Conservation (phyloP, 371 early-diverging fungal species). For the Mucor racemosus region DNA sequence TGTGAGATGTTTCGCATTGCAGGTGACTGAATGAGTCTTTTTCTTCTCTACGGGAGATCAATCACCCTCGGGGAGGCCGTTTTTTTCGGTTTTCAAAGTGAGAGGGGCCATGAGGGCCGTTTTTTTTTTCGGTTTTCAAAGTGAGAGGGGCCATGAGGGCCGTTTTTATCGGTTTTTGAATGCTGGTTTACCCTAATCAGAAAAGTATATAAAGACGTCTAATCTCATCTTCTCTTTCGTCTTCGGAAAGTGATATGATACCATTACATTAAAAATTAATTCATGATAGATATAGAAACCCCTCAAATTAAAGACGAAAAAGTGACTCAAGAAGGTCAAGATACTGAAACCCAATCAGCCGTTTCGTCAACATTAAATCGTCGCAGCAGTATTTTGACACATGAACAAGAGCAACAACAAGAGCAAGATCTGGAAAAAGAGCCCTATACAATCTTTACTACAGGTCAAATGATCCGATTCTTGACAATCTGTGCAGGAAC, state of each 20-base stretch:
- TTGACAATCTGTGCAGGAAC: slow-evolving; percentile 15
- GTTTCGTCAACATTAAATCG: neutral
- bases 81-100: neutral
- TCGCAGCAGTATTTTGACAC: neutral
- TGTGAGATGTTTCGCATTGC: neutral
- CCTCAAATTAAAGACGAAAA: neutral
- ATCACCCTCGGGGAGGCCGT: slow-evolving; percentile 2
- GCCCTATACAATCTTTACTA: slow-evolving; percentile 21
- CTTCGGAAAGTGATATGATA: neutral
- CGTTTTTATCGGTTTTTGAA: neutral
- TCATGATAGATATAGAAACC: neutral
- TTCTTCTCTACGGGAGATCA: neutral
- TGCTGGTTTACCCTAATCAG: neutral
- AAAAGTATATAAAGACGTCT: slow-evolving; percentile 3
- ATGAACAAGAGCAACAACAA: neutral
- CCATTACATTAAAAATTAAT: neutral
- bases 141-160: neutral
- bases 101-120: neutral
- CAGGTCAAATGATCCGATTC: neutral
- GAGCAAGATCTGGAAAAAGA: slow-evolving; percentile 1
- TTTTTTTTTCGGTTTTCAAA: neutral
- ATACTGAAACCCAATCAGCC: neutral
- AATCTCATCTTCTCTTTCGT: neutral
- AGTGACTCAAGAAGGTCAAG: neutral
- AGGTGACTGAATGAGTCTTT: neutral